phyloP scores from a whole-genome alignment of 179 eudicot genomes.

The Spinacia oleracea region DNA sequence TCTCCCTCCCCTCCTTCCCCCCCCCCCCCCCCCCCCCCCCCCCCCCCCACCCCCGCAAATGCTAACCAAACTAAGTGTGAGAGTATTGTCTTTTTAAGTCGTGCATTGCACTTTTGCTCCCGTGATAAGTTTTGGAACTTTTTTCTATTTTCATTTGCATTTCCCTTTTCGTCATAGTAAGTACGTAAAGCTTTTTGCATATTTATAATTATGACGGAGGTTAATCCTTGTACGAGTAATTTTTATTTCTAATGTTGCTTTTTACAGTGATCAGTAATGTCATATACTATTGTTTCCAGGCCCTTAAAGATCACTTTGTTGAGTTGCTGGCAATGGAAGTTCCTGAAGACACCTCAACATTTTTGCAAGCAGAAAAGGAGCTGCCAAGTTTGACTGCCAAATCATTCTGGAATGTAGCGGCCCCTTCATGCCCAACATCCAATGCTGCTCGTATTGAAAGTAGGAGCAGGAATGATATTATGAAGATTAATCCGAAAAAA shows the following conservation, averaged over 20 bases:
- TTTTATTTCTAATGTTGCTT: not conserved
- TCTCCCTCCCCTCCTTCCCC: too few species aligned
- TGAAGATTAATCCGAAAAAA: constrained; percentile 19
- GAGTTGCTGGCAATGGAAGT: constrained; percentile 76
- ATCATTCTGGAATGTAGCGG: constrained; percentile 59
- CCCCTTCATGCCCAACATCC: constrained; percentile 35
- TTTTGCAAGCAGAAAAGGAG: constrained; percentile 63
- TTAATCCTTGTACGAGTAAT: not conserved
- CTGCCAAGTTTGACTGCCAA: constrained; percentile 37
- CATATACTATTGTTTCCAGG: constrained; percentile 32
- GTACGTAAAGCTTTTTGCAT: not conserved
- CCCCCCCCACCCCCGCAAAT: too few species aligned
- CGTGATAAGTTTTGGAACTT: not conserved
- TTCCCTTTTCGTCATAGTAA: not conserved
- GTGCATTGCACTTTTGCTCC: not conserved
- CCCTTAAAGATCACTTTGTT: constrained; percentile 61
- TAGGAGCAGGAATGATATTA: constrained; percentile 16
- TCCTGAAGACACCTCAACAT: constrained; percentile 48
- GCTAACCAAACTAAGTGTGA: too few species aligned
- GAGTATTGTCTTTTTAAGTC: not conserved
- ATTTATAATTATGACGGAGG: not conserved
- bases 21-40: too few species aligned
- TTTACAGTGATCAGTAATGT: not conserved
- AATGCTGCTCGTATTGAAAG: constrained; percentile 22
- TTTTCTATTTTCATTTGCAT: not conserved